These are phyloP conservation scores for Plasmodiophora brassicae DNA, from an alignment of 208 protist genomes.

Conservation along the genomic window DNA sequence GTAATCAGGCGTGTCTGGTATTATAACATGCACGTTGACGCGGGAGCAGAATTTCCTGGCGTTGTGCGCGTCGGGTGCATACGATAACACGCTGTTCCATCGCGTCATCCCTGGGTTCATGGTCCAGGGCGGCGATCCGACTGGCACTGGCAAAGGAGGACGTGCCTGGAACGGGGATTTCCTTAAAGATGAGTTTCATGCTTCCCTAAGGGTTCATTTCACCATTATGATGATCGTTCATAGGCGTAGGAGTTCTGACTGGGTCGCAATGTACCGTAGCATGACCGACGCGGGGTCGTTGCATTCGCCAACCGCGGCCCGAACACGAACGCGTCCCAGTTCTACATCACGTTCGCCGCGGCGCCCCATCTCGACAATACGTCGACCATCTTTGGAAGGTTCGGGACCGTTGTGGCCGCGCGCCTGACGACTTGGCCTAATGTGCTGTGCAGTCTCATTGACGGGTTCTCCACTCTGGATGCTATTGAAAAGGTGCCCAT, in stretches of 20 bases:
- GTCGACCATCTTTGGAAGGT: neutral
- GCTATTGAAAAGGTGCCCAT: slow-evolving; percentile 37
- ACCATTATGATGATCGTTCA: neutral
- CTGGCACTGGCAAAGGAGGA: neutral
- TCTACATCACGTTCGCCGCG: slow-evolving; percentile 41
- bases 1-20: neutral
- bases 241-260: neutral
- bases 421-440: no score
- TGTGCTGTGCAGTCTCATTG: slow-evolving; percentile 29
- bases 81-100: slow-evolving; percentile 47
- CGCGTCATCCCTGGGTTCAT: slow-evolving; percentile 45
- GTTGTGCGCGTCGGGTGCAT: slow-evolving; percentile 38
- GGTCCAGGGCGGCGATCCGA: slow-evolving; percentile 43
- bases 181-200: slow-evolving; percentile 45
- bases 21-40: neutral
- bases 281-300: neutral
- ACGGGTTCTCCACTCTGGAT: slow-evolving; percentile 40
- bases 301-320: slow-evolving; percentile 37
- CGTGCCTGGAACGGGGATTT: slow-evolving; percentile 40
- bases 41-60: slow-evolving; percentile 49
- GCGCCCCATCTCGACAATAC: slow-evolving; percentile 32
- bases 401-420: no score
- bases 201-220: slow-evolving; percentile 25
- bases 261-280: slow-evolving; percentile 32
- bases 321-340: slow-evolving; percentile 39